Evolutionary conservation across 228 moss, liverwort and hornwort genomes (phyloP), one percentile per base, ranked within the genome.

Genomic region (Sphagnum magellanicum): DNA sequence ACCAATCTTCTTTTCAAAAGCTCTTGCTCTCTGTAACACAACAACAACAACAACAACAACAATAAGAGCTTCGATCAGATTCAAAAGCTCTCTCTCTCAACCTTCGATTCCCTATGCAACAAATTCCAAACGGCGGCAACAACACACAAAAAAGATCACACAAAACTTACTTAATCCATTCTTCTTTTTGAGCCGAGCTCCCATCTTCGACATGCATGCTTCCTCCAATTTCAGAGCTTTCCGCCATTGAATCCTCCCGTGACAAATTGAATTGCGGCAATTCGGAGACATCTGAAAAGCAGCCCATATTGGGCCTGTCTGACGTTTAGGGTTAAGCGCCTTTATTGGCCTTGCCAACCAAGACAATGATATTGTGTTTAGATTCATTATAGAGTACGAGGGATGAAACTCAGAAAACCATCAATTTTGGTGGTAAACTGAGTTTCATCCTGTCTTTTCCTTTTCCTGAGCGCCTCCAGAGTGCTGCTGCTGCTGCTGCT

Each of bases 1-100:
- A 90, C 82, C 77, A 98, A 86, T 69, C 79, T 89, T 69, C 81
- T 71, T 73, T 98, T 94, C 84, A 98, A 72, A 50, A 74, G 16
- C 73, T 87, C 92, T 76, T 98, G 98, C 73, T 94, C 94, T 73
- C 98, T 98, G 75, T 65, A 76, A 50, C 49, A 49, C 9, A 2
- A 53, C 15, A 8, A 8, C 47, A 79, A 64, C 47, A 16, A n/a
- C 48, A 50, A 8, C 13, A 15, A 65, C 48, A 0, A 17, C 70
- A 6, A 48, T 63, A 49, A 53, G n/a, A 15, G 10, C 50, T 15
- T 51, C 52, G 5, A 8, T 55, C 50, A 61, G 49, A 50, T 1
- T 51, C 51, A 12, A 71, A 15, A 15, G 48, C 16, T 14, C 13
- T 49, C 48, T 49, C 48, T 50, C 15, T 13, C 60, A 8, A 15